Evolutionary conservation across 164 flowering plant species (phyloP).

Genomic region (Malania oleifera): DNA sequence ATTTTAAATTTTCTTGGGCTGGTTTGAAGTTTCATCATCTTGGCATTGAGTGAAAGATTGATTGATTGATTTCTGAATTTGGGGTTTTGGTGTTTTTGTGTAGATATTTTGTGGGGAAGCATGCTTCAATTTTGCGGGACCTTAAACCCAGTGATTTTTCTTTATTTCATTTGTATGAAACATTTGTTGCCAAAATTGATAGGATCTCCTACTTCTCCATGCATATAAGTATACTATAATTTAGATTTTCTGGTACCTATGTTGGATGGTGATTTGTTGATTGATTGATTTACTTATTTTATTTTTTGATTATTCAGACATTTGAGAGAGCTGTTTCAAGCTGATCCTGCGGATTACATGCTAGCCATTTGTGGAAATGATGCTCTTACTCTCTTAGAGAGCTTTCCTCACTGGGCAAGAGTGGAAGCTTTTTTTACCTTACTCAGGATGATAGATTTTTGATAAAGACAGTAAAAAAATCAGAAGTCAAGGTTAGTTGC

Average conservation of each 20-base stretch:
- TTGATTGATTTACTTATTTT: too few species aligned
- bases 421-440: conserved; percentile 82
- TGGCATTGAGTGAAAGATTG: too few species aligned
- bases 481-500: conserved; percentile 73
- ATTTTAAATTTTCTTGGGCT: too few species aligned
- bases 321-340: conserved; percentile 63
- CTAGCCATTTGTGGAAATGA: conserved; percentile 81
- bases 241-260: too few species aligned
- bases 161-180: neutral
- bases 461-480: conserved; percentile 85
- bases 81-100: conserved; percentile 11
- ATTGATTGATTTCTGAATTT: neutral
- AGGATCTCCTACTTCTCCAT: too few species aligned
- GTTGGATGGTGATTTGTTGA: too few species aligned
- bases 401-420: conserved; percentile 87
- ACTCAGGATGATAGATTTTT: conserved; percentile 93
- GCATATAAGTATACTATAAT: too few species aligned
- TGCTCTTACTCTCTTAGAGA: conserved; percentile 77
- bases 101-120: conserved; percentile 69
- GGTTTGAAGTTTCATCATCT: too few species aligned
- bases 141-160: conserved; percentile 47
- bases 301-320: conserved; percentile 30
- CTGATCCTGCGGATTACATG: conserved; percentile 91
- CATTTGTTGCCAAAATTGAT: too few species aligned
- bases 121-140: conserved; percentile 40